A percentile compares a stretch with the other conserved stretches of the same genome.
These are phyloP conservation scores for Cyclotella choctawhatcheeana DNA, from an alignment of 108 stramenopile genomes.

Conservation along the genomic window DNA sequence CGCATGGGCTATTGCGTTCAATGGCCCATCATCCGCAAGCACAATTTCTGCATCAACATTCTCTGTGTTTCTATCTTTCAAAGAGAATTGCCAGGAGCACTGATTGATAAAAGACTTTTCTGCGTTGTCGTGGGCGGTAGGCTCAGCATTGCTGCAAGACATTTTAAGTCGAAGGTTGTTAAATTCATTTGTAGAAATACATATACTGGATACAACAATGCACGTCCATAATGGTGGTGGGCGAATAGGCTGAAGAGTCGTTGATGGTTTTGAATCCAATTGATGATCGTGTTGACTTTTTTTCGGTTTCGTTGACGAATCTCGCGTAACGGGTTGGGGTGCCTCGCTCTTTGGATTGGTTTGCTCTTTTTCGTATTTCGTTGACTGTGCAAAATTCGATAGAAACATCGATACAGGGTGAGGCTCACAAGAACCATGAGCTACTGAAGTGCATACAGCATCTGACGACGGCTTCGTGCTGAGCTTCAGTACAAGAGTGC, in stretches of 20 bases:
- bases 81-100: slow-evolving; percentile 5
- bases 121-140: not conserved
- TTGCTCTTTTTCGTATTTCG: not conserved
- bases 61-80: not conserved
- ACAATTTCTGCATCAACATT: slow-evolving; percentile 1
- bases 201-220: slow-evolving; percentile 19
- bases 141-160: not conserved
- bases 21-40: not conserved
- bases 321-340: not conserved
- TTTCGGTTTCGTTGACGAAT: too few relatives aligned
- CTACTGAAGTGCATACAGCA: not conserved
- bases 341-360: not conserved
- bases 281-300: not conserved
- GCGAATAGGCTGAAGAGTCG: slow-evolving; percentile 7
- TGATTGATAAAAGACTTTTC: slow-evolving; percentile 5
- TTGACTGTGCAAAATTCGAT: slow-evolving; percentile 20
- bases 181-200: not conserved
- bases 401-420: slow-evolving; percentile 40
- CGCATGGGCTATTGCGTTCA: not conserved
- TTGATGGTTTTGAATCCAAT: not conserved
- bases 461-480: too few relatives aligned
- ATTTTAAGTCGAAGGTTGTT: not conserved
- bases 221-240: slow-evolving; percentile 35
- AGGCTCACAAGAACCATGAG: not conserved
- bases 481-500: not conserved